These are phyloP conservation scores for Prunus kanzakura DNA, from an alignment of 306 rosid species.

Conservation along the genomic window DNA sequence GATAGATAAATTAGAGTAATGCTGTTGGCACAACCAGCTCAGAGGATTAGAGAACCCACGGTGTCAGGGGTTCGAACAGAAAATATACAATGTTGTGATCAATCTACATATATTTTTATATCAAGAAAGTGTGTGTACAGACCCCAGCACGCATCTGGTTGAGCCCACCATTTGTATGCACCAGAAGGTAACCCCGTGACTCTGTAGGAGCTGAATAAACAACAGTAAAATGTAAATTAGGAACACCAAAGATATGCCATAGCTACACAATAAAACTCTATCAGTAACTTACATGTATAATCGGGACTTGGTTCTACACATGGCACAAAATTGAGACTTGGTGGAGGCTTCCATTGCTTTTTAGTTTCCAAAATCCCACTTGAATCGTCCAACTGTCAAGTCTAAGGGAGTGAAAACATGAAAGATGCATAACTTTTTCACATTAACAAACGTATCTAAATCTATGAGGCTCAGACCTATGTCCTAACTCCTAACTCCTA, in stretches of 20 bases:
- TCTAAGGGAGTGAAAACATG: conserved; percentile 48
- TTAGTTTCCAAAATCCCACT: conserved; percentile 40
- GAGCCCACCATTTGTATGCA: conserved; percentile 92
- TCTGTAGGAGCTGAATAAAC: conserved; percentile 56
- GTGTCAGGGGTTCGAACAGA: no score
- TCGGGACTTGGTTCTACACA: conserved; percentile 62
- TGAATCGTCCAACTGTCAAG: conserved; percentile 50
- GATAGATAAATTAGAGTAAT: background rate
- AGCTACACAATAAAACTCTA: conserved; percentile 4
- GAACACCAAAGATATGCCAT: conserved; percentile 8
- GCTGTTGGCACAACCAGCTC: background rate
- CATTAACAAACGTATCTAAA: conserved; percentile 21
- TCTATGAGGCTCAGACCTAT: background rate
- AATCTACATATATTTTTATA: no score
- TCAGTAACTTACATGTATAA: conserved; percentile 48
- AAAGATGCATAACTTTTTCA: conserved; percentile 37
- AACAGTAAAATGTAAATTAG: conserved; percentile 16
- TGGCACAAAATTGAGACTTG: conserved; percentile 56
- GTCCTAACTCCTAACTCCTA: background rate
- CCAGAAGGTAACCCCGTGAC: conserved; percentile 74
- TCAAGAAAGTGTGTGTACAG: conserved; percentile 22
- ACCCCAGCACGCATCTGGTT: conserved; percentile 99
- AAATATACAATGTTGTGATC: no score
- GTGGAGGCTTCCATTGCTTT: conserved; percentile 78
- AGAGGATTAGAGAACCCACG: no score